Conservation (phyloP, 768 basidiomycete species). For the Pleurotus cornucopiae region DNA sequence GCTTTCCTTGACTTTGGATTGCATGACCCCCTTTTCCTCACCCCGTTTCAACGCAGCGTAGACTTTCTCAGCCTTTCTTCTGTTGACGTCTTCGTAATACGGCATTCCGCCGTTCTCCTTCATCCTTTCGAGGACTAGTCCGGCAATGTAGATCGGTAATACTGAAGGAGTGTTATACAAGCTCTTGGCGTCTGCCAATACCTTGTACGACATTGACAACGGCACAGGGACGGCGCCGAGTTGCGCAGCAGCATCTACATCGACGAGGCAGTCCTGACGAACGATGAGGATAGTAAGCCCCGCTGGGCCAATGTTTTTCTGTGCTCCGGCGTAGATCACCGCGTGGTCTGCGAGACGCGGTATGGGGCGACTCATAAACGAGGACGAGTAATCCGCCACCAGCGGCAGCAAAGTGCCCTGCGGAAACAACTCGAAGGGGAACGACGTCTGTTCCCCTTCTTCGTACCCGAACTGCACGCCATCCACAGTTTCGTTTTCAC, state of each 20-base stretch:
- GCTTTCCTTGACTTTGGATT: constrained; percentile 65
- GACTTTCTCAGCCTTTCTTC: constrained; percentile 70
- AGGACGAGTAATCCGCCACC: constrained; percentile 93
- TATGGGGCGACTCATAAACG: constrained; percentile 95
- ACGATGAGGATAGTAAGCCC: constrained; percentile 93
- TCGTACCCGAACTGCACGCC: constrained; percentile 83
- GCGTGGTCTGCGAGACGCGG: constrained; percentile 85
- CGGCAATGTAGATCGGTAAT: constrained; percentile 86
- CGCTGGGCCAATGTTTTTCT: constrained; percentile 96
- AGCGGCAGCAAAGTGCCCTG: constrained; percentile 63
- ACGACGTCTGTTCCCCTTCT: constrained; percentile 50
- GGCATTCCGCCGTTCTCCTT: constrained; percentile 59
- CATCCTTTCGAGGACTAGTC: constrained; percentile 76
- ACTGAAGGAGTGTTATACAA: constrained; percentile 94
- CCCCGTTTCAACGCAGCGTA: constrained; percentile 73
- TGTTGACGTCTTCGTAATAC: constrained; percentile 63
- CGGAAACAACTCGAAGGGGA: constrained; percentile 77
- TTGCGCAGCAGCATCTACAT: constrained; percentile 72
- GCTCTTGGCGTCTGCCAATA: constrained; percentile 67
- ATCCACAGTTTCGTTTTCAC: constrained; percentile 98
- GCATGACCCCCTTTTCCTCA: constrained; percentile 65
- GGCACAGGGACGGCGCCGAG: constrained; percentile 78
- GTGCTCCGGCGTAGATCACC: constrained; percentile 93
- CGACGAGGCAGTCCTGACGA: constrained; percentile 90
- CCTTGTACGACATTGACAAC: constrained; percentile 77